Base-by-base conservation (phyloP, 225 moss, liverwort and hornwort species). In the Anthoceros angustus region DNA sequence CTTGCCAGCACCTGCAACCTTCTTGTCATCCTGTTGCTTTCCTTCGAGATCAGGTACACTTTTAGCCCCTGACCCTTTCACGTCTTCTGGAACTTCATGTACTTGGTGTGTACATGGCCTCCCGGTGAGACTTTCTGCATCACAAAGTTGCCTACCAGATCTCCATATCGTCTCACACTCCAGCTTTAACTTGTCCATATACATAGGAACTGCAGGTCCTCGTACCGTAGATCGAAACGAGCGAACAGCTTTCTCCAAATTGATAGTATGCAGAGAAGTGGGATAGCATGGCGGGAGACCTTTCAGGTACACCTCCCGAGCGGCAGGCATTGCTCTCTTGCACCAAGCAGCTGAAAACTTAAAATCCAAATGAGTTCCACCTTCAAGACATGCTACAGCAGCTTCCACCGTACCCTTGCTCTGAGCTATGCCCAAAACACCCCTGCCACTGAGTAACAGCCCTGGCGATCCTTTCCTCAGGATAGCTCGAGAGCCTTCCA, bases 31-130 rank as follows among this genome's bases (percentile, higher is more conserved):
- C 67, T 72, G 62, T 65, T 71, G 69, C 67, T 76, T 73, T 74
- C 63, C 40, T 32, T 55, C 62, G 68, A 69, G 12, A 43, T 55
- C 48, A 71, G 42, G 74, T 68, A 60, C 65, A 24, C 63, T 74
- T 67, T 71, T 72, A 43, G 50, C 12, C 68, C 63, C 72, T 72
- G 46, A 24, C 23, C 18, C 38, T 49, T 12, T 66, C 70, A 49
- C 62, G 50, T 39, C 12, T 39, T 65, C 66, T 43, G 55, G 64
- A 49, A 84, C 77, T 67, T 84, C 80, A 76, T 98, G 95, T 67
- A 98, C 85, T 70, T 82, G 89, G 71, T 98, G 86, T 71, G 84
- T 81, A 82, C 95, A 98, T 16, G 95, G 83, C 70, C 80, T 98
- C 43, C 89, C 89, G 20, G 88, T 98, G 14, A 98, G 86, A 71